Conservation (phyloP, 495 filamentous ascomycete species). For the Aspergillus biplanus region DNA sequence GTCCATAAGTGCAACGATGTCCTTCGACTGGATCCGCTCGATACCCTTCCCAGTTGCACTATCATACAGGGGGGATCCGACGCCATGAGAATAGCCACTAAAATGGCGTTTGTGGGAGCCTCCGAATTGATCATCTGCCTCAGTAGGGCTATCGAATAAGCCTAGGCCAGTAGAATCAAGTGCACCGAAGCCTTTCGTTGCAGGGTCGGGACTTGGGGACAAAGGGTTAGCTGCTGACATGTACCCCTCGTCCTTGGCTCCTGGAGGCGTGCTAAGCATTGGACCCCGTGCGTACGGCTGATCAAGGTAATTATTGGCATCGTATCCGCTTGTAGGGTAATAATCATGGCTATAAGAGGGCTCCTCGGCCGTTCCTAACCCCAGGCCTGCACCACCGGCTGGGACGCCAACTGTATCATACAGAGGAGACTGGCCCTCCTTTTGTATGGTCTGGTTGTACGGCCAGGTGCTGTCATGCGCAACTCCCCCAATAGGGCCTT, state of each 20-base stretch:
- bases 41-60: constrained; percentile 86
- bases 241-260: constrained; percentile 82
- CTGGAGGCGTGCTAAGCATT: constrained; percentile 47
- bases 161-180: constrained; percentile 59
- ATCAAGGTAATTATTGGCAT: constrained; percentile 40
- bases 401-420: constrained; percentile 48
- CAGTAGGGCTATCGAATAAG: constrained; percentile 62
- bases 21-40: constrained; percentile 92
- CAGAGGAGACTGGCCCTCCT: constrained; percentile 44
- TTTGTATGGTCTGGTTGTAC: constrained; percentile 52
- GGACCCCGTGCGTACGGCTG: constrained; percentile 37
- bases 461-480: constrained; percentile 57
- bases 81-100: constrained; percentile 83
- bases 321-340: constrained; percentile 44
- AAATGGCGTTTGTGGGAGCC: constrained; percentile 69
- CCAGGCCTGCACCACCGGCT: constrained; percentile 41
- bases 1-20: constrained; percentile 97
- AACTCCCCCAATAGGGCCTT: constrained; percentile 57
- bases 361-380: constrained; percentile 34
- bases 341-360: constrained; percentile 41
- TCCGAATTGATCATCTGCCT: constrained; percentile 61
- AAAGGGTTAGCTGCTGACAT: constrained; percentile 79
- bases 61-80: constrained; percentile 85
- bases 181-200: constrained; percentile 61
- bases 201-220: constrained; percentile 63